Evolutionary conservation across 805 yeast species (phyloP).

Genomic region (Candida coquimbonensis): DNA sequence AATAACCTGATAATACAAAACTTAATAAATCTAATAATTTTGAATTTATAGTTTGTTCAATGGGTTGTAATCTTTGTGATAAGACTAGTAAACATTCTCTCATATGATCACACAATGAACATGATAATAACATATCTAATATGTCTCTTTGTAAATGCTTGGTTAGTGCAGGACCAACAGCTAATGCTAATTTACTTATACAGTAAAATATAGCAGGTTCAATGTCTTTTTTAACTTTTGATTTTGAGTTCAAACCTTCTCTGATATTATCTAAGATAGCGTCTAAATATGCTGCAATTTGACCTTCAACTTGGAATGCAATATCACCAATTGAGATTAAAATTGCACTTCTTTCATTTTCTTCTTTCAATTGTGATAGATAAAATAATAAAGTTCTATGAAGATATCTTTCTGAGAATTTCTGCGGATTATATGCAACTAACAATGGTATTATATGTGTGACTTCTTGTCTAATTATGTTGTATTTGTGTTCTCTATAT

Average conservation of each 20-base stretch:
- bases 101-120: constrained; percentile 80
- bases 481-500: constrained; percentile 71
- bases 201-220: constrained; percentile 87
- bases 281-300: constrained; percentile 81
- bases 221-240: constrained; percentile 57
- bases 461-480: constrained; percentile 76
- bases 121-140: constrained; percentile 68
- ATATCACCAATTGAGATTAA: constrained; percentile 80
- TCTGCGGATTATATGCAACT: constrained; percentile 67
- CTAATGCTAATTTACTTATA: constrained; percentile 74
- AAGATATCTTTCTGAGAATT: constrained; percentile 74
- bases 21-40: constrained; percentile 67
- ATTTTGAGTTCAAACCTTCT: constrained; percentile 56
- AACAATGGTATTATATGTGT: constrained; percentile 75
- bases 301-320: constrained; percentile 66
- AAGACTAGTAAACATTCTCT: constrained; percentile 65
- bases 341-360: constrained; percentile 70
- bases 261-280: constrained; percentile 78
- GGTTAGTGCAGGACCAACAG: constrained; percentile 90
- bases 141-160: constrained; percentile 81
- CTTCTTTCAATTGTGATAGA: constrained; percentile 68
- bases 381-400: constrained; percentile 75
- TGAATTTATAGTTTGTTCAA: constrained; percentile 65
- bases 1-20: constrained; percentile 70
- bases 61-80: constrained; percentile 69